phyloP scores from a whole-genome alignment of 106 monocot species.

The Apostasia ramifera region DNA sequence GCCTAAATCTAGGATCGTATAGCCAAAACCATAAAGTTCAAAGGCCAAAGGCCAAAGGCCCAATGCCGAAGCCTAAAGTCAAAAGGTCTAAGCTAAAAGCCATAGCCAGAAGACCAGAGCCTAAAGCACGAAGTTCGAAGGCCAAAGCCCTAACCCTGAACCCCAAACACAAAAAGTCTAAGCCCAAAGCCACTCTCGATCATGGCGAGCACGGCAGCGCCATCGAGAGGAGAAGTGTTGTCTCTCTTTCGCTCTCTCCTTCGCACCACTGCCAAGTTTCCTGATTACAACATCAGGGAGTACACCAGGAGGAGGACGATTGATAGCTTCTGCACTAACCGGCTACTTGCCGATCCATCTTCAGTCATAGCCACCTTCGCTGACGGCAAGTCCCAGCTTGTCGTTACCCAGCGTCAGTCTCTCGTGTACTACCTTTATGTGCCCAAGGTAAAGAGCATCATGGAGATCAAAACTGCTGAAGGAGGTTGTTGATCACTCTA shows the following conservation, averaged over 20 bases:
- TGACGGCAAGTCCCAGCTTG: slow-evolving; percentile 67
- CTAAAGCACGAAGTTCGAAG: too few relatives aligned
- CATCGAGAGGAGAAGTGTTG: slow-evolving; percentile 42
- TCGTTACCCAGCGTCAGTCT: slow-evolving; percentile 63
- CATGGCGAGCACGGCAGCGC: neutral
- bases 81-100: too few relatives aligned
- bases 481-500: too few relatives aligned
- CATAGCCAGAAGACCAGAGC: too few relatives aligned
- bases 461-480: slow-evolving; percentile 46
- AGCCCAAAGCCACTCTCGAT: too few relatives aligned
- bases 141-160: too few relatives aligned
- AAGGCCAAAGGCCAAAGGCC: too few relatives aligned
- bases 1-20: too few relatives aligned
- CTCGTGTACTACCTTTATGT: slow-evolving; percentile 77
- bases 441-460: slow-evolving; percentile 75
- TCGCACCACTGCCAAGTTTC: slow-evolving; percentile 56
- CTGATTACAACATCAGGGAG: slow-evolving; percentile 89
- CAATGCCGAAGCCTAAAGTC: too few relatives aligned
- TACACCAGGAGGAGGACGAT: slow-evolving; percentile 48
- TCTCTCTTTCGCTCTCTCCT: slow-evolving; percentile 68
- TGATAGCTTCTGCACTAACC: slow-evolving; percentile 63
- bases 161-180: too few relatives aligned
- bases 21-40: too few relatives aligned
- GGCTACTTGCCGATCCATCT: slow-evolving; percentile 42
- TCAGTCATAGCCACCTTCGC: slow-evolving; percentile 35